phyloP scores from a whole-genome alignment of 2,329 filamentous ascomycete genomes.

The Thelonectria olida region DNA sequence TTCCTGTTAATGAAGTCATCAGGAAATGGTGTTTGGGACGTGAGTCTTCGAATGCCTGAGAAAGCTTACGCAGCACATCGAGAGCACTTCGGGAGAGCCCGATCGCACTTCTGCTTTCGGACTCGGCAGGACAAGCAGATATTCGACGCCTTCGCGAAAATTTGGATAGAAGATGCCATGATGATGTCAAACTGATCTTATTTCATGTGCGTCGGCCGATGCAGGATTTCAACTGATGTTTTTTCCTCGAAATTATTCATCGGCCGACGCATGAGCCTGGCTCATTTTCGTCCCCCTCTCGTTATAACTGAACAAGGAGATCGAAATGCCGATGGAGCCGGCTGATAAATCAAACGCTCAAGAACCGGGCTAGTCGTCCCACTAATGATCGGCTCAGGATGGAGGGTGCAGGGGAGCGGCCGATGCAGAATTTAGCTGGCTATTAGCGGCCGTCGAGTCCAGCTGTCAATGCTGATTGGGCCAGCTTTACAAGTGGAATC shows the following conservation, averaged over 20 bases:
- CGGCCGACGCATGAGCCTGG: too few species aligned
- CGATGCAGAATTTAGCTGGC: neutral
- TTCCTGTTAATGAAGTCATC: neutral
- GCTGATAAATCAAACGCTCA: too few species aligned
- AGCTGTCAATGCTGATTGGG: neutral
- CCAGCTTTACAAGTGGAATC: neutral
- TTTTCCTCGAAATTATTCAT: neutral
- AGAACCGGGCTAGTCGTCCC: too few species aligned
- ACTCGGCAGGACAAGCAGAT: neutral
- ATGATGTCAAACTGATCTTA: neutral
- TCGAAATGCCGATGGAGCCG: too few species aligned
- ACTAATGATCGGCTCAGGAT: neutral
- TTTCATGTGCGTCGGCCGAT: slow-evolving; percentile 1
- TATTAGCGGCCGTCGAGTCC: neutral
- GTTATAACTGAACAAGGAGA: too few species aligned
- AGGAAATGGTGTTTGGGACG: neutral
- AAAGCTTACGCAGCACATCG: neutral
- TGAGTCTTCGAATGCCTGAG: neutral
- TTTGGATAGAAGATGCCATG: neutral
- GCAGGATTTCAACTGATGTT: neutral
- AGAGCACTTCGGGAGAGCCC: neutral
- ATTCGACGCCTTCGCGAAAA: neutral
- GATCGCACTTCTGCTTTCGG: neutral
- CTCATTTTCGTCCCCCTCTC: too few species aligned
- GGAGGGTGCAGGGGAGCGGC: neutral